Conservation (phyloP, 2,329 filamentous ascomycete genomes). For the Periglandula ipomoeae region DNA sequence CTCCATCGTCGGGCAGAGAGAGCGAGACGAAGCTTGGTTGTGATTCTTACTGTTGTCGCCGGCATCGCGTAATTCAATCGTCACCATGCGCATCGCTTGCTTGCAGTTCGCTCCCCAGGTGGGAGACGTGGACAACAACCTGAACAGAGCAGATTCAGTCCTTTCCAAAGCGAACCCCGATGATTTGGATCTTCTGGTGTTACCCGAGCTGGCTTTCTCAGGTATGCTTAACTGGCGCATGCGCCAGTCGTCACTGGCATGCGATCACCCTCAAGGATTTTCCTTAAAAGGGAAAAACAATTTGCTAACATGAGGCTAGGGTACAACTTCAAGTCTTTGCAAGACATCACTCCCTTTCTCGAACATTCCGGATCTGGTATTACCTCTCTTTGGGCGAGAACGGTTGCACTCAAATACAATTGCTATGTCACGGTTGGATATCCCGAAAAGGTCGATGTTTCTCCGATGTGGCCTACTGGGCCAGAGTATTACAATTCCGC, state of each 20-base stretch:
- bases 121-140: constrained; percentile 61
- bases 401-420: constrained; percentile 53
- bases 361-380: constrained; percentile 46
- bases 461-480: constrained; percentile 37
- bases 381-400: constrained; percentile 62
- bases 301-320: not conserved
- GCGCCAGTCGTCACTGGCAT: no score
- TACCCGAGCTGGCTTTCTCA: constrained; percentile 69
- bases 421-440: constrained; percentile 66
- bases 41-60: no score
- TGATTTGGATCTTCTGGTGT: constrained; percentile 59
- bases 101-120: constrained; percentile 65
- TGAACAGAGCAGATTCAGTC: constrained; percentile 57
- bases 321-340: not conserved
- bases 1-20: no score
- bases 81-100: constrained; percentile 57
- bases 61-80: no score
- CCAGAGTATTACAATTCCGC: constrained; percentile 47
- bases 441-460: constrained; percentile 55
- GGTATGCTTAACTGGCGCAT: constrained; percentile 41
- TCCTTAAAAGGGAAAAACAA: not conserved
- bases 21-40: not conserved
- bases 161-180: constrained; percentile 42
- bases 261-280: no score
- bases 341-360: not conserved